Base-by-base conservation (phyloP, 805 yeast species). In the Candida andamanensis region DNA sequence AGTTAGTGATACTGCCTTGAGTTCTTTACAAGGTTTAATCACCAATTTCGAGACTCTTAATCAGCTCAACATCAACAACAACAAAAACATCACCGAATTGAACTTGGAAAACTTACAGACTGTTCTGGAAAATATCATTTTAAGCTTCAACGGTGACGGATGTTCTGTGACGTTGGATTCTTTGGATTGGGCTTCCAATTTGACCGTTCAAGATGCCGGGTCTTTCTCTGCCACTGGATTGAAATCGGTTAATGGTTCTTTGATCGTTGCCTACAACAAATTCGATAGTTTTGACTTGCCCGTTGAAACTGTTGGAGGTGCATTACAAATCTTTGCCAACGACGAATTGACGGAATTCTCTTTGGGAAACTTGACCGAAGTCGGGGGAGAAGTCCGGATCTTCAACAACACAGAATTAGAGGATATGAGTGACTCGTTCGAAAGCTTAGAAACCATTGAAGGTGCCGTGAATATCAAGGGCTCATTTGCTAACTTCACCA, bases 401-500 rank as follows among this genome's bases (percentile, higher is more conserved):
- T 60, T 45, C 54, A 65, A 65, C 55, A 65, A 65, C 56, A 48
- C 69, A 21, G 46, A 51, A 33, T 56, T 63, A 49, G 49, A 44
- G 17, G 60, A 56, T 37, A 35, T 63, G 44, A 47, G 49, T 26
- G 46, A 47, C 14, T 22, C 55, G 14, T 60, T 63, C 40, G 40
- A 30, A 14, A 37, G 40, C 37, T 55, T 65, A 49, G 34, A 50
- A 36, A 52, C 50, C 23, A 46, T 65, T 41, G 54, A 54, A 46
- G 71, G 71, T 46, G 69, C 71, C 22, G 58, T 61, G 26, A 52
- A 52, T 45, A 49, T 64, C 40, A 42, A 39, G 17, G 71, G 71
- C 36, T 55, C 46, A 29, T 53, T 64, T 40, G 48, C 49, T 27
- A 63, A 63, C 57, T 62, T 65, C 40, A 46, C 67, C 33, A 52